These are phyloP conservation scores for Cenchrus americanus DNA, from an alignment of 176 grass and related monocot genomes.

Conservation along the genomic window DNA sequence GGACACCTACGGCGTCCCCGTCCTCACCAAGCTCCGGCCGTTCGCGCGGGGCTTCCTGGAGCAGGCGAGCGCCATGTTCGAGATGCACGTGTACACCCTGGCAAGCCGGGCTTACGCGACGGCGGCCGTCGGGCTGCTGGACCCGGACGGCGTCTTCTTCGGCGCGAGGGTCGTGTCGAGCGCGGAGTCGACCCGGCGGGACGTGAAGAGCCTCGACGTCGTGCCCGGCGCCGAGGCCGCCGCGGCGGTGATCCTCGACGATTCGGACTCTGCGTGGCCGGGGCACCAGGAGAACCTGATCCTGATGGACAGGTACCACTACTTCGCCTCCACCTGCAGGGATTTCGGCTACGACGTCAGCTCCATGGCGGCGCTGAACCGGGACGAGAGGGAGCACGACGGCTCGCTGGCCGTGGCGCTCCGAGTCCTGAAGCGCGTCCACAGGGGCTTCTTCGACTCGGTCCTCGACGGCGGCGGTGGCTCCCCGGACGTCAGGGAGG, in stretches of 20 bases:
- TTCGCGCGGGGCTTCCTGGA: slow-evolving; percentile 56
- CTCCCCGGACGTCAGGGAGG: slow-evolving; percentile 15
- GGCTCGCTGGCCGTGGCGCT: slow-evolving; percentile 59
- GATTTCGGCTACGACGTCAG: slow-evolving; percentile 25
- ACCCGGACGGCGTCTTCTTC: slow-evolving; percentile 65
- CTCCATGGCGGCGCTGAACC: slow-evolving; percentile 54
- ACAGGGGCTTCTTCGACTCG: slow-evolving; percentile 60
- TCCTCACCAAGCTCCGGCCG: slow-evolving; percentile 68
- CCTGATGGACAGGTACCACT: slow-evolving; percentile 68
- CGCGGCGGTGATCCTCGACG: slow-evolving; percentile 67
- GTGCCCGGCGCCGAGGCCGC: slow-evolving; percentile 50
- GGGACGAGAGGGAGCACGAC: slow-evolving; percentile 67
- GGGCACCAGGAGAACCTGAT: slow-evolving; percentile 62
- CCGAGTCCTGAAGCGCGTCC: slow-evolving; percentile 49
- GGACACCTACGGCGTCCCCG: neutral
- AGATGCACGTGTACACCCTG: slow-evolving; percentile 75
- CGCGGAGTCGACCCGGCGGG: slow-evolving; percentile 34
- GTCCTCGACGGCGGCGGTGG: neutral
- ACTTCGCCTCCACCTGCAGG: slow-evolving; percentile 55
- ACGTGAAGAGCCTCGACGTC: slow-evolving; percentile 65
- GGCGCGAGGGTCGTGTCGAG: slow-evolving; percentile 54
- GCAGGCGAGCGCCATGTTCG: slow-evolving; percentile 60
- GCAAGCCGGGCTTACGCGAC: slow-evolving; percentile 46
- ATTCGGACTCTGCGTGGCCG: slow-evolving; percentile 57
- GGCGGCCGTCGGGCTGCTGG: slow-evolving; percentile 56